Evolutionary conservation across 805 yeast genomes (phyloP).

Genomic region (Kuraishia piskuri): DNA sequence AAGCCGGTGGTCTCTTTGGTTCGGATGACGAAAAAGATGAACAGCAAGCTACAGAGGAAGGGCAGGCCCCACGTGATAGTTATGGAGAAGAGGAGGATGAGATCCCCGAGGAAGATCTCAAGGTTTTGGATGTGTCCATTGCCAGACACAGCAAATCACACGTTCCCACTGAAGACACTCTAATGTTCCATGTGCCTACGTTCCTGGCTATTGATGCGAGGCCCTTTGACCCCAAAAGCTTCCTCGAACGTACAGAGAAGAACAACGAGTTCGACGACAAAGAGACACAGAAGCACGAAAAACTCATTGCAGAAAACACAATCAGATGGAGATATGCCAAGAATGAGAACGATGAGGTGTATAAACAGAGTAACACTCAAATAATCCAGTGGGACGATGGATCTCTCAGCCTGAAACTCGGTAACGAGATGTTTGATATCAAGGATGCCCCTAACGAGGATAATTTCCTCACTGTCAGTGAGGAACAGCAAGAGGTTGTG

Average conservation of each 20-base stretch:
- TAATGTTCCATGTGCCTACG: conserved; percentile 63
- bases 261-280: conserved; percentile 49
- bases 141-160: conserved; percentile 46
- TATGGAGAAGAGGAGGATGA: conserved; percentile 27
- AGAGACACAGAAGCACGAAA: conserved; percentile 21
- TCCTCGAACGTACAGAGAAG: conserved; percentile 28
- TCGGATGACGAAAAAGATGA: conserved; percentile 25
- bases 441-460: conserved; percentile 56
- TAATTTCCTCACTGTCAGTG: conserved; percentile 62
- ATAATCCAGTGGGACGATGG: conserved; percentile 96
- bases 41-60: conserved; percentile 6
- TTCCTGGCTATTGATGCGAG: conserved; percentile 75
- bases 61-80: conserved; percentile 20
- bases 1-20: conserved; percentile 23
- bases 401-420: conserved; percentile 72
- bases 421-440: conserved; percentile 81
- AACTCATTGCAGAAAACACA: conserved; percentile 71
- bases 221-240: conserved; percentile 72
- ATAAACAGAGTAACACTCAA: conserved; percentile 83
- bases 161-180: conserved; percentile 24
- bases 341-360: conserved; percentile 60
- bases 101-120: conserved; percentile 22
- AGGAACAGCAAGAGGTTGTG: conserved; percentile 63
- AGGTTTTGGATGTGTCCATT: conserved; percentile 29
- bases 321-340: conserved; percentile 91